phyloP scores from a whole-genome alignment of 148 eudicot genomes.

The Amaranthus cruentus region DNA sequence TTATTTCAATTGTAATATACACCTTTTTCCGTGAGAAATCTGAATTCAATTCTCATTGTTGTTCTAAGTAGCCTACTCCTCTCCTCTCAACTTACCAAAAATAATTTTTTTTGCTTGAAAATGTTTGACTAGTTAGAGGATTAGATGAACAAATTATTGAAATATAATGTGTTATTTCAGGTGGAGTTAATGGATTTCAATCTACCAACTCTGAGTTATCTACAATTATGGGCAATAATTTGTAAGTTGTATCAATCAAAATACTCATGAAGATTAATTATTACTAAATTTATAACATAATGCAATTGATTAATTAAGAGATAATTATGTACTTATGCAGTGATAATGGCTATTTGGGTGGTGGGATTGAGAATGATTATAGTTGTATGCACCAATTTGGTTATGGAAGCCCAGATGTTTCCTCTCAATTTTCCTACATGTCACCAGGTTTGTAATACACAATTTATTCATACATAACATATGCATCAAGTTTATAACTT shows the following conservation, averaged over 20 bases:
- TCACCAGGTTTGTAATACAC: conserved; percentile 19
- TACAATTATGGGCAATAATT: conserved; percentile 10
- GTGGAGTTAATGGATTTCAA: conserved; percentile 22
- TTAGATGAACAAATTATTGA: background rate
- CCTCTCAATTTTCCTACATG: conserved; percentile 18
- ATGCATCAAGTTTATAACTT: too few relatives aligned
- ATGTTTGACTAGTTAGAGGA: background rate
- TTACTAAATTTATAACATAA: background rate
- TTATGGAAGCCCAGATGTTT: conserved; percentile 22
- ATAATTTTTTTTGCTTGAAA: too few relatives aligned
- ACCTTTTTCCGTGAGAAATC: too few relatives aligned
- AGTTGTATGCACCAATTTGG: conserved; percentile 3
- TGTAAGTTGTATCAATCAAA: background rate
- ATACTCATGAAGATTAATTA: background rate
- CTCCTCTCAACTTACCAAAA: too few relatives aligned
- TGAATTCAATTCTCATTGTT: too few relatives aligned
- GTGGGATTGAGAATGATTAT: conserved; percentile 12
- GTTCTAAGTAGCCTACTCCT: too few relatives aligned
- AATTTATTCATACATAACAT: too few relatives aligned
- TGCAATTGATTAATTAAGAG: background rate
- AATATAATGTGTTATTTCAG: background rate
- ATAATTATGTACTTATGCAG: background rate
- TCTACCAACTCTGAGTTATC: conserved; percentile 12
- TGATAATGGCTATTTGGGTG: conserved; percentile 15
- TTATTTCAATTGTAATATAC: too few relatives aligned